Evolutionary conservation across 495 filamentous ascomycete genomes (phyloP).

Genomic region (Daldinia bambusicola): DNA sequence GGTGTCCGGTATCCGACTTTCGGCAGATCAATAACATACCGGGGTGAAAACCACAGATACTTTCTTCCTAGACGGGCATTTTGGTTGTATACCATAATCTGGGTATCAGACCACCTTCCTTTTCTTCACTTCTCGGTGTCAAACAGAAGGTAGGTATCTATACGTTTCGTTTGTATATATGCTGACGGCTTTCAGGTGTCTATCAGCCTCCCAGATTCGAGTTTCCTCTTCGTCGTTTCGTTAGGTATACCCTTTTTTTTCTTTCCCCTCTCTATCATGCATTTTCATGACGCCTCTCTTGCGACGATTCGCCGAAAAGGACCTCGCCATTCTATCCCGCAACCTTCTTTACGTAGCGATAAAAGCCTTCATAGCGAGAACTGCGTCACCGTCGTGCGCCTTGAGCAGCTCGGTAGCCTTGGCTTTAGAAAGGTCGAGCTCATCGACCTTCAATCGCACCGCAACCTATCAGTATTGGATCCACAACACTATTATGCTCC

Average conservation of each 20-base stretch:
- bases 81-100: not conserved
- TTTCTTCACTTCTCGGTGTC: not conserved
- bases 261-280: slow-evolving; percentile 11
- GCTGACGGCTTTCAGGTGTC: not conserved
- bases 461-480: slow-evolving; percentile 14
- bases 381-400: slow-evolving; percentile 79
- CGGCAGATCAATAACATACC: not conserved
- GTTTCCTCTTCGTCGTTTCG: not conserved
- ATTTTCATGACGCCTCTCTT: slow-evolving; percentile 38
- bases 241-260: slow-evolving; percentile 26
- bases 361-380: slow-evolving; percentile 72
- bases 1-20: not conserved
- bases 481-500: not conserved
- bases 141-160: not conserved
- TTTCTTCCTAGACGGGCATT: not conserved
- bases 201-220: not conserved
- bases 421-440: slow-evolving; percentile 78
- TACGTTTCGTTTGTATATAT: not conserved
- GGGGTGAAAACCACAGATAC: not conserved
- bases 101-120: not conserved
- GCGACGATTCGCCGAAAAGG: not conserved
- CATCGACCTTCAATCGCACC: slow-evolving; percentile 67
- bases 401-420: slow-evolving; percentile 88
- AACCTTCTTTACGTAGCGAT: slow-evolving; percentile 34
- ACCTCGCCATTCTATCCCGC: not conserved